Evolutionary conservation across 2,329 filamentous ascomycete genomes (phyloP), one percentile per base, ranked within the genome.

Genomic region (Tolypocladium tundrense): DNA sequence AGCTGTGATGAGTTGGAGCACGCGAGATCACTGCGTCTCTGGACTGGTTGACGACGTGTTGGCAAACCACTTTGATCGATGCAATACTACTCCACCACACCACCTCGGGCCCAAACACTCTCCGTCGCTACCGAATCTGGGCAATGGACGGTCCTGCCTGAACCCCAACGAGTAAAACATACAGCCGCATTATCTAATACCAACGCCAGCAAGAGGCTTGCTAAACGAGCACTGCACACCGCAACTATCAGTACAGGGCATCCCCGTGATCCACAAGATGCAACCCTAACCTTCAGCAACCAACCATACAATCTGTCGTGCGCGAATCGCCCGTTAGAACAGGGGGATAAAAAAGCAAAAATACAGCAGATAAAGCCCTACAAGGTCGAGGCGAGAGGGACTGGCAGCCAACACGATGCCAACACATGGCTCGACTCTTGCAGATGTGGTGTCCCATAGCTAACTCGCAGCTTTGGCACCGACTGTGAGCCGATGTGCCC

Each of bases 51-150:
- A 48, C n/a, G 31, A 48, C n/a, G 55, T 45, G 48, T 24, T 45
- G 56, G 51, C 56, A 31, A 37, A 45, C 39, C 48, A 8, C 50
- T 45, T 35, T 13, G 39, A 45, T 53, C 21, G 16, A 11, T 33
- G 56, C 56, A 48, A 53, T 57, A 8, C 50, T 33, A 57, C 56
- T 53, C 56, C 19, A 53, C 40, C 56, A 53, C 56, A 57, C 48
- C 55, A 27, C 52, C 37, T 31, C 19, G 37, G 24, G 24, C 39
- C 31, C 27, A 19, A 19, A n/a, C 45, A 50, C 27, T 31, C 55
- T 21, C 55, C 37, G 21, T 53, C 50, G 40, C 52, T 53, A 43
- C 50, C 56, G 21, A 41, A 53, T 53, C 27, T 19, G 50, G 50
- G 50, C 50, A 39, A 24, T 45, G 40, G 35, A 35, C 31, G 39